Percentiles rank a stretch among this genome's conserved stretches.
Evolutionary conservation across 2,329 filamentous ascomycete genomes (phyloP).

Genomic region (Sclerotinia nivalis): DNA sequence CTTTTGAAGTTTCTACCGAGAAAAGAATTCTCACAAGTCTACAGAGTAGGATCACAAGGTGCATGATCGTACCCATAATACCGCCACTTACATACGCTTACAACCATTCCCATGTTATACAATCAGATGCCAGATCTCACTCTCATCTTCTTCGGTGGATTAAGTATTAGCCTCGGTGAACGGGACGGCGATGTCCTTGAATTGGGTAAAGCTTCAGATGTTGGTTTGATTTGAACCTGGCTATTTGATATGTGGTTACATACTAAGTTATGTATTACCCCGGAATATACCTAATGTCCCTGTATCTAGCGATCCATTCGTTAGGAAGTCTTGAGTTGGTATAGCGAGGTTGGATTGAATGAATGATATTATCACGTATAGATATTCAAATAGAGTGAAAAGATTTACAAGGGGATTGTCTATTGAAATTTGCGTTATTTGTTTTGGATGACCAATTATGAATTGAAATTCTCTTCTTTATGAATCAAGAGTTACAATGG

Average conservation of each 20-base stretch:
- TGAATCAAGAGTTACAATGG: not conserved
- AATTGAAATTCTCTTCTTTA: not conserved
- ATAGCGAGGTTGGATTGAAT: not conserved
- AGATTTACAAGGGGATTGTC: not conserved
- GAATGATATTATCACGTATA: not conserved
- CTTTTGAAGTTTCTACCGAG: not conserved
- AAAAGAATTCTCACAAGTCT: not conserved
- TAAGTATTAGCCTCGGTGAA: conserved; percentile 11
- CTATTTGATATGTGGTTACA: not conserved
- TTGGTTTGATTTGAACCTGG: not conserved
- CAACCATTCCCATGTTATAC: not conserved
- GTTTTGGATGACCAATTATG: not conserved
- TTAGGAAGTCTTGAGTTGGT: not conserved
- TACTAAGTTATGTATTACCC: not conserved
- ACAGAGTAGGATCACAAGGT: conserved; percentile 1
- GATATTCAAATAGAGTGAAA: not conserved
- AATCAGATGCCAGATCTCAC: conserved; percentile 8
- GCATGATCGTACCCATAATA: not conserved
- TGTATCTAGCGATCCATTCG: not conserved
- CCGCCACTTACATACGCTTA: not conserved
- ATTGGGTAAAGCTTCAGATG: not conserved
- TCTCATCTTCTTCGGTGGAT: not conserved
- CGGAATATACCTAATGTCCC: not conserved
- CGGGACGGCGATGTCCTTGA: conserved; percentile 7
- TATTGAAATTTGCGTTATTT: not conserved